Evolutionary conservation across 2,329 filamentous ascomycete species (phyloP), one percentile per base, ranked within the genome.

Genomic region (Thelonectria blattea): DNA sequence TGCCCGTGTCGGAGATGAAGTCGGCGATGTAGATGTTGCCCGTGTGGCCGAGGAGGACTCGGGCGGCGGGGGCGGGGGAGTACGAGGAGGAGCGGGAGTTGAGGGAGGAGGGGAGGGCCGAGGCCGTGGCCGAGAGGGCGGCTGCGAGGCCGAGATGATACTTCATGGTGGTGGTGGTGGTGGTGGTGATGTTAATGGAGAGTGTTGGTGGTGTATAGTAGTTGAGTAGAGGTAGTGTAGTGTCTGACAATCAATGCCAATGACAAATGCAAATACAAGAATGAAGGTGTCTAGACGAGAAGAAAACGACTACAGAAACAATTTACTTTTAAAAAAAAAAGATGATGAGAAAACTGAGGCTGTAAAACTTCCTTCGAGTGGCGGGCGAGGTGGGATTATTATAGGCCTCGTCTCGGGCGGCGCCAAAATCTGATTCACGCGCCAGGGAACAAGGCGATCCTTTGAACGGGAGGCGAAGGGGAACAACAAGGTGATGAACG

Each of bases 21-120:
- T 78, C 69, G 62, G 76, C 79, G 3, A 78, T 66, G 12, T 75
- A 68, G 62, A 83, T 77, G 54, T 76, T 71, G 42, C 73, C 75
- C 3, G 76, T 74, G 34, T 74, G 74, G 54, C 80, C 77, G 53
- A 83, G 68, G 50, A 83, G 62, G 18, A 83, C 68, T 6, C 68
- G 68, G 8, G 68, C 68, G 15, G 60, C 46, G 30, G 64, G 42
- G n/a, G 58, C n/a, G 22, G 61, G 41, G 15, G 61, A 24, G 42
- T 55, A 52, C n/a, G n/a, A n/a, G n/a, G n/a, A n/a, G 39, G 61
- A 58, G 53, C 53, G 52, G n/a, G 52, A 46, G 53, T 63, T 60
- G 18, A 61, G 42, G 15, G 48, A 24, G 37, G 64, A 51, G 46
- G 67, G 67, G 17, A 68, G 60, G 15, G 62, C 67, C 47, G 65